Base-by-base conservation (phyloP, 768 basidiomycete species). In the Sporobolomyces phaffii region DNA sequence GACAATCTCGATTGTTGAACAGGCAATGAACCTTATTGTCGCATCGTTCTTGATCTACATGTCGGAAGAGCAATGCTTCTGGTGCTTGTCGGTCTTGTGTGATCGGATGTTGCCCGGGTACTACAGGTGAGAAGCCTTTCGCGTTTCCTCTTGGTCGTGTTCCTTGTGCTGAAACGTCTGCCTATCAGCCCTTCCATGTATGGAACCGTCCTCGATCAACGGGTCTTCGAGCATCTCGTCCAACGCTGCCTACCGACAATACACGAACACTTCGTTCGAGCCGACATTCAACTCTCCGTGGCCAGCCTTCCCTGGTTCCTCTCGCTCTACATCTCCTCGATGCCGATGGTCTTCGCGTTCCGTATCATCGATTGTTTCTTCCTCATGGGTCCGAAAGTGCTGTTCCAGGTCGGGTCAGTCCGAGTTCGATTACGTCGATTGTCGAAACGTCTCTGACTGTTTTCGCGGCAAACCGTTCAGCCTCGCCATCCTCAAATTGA, bases 61-160 rank as follows among this genome's bases (percentile, higher is more conserved):
- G 91, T 94, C 91, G 3, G 96, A 99, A 78, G 96, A 98, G 73
- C 94, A 98, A 77, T 87, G 93, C 15, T 99, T 99, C 77, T 98
- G 93, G 93, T 81, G 97, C 9, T 82, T 99, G 9, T 90, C 93
- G 75, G 90, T 97, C 2, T 82, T 99, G 9, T 98, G 96, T 73
- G 91, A 93, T 74, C 85, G 94, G 18, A 84, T 98, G 31, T 80
- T 99, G 31, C 96, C 96, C 5, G 94, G 94, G n/a, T 97, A 97
- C 78, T 97, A 96, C 77, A 87, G 88, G 92, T 92, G 53, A 68
- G 85, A n/a, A n/a, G n/a, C n/a, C n/a, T n/a, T n/a, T n/a, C n/a
- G n/a, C n/a, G n/a, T n/a, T n/a, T n/a, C n/a, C n/a, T n/a, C n/a
- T n/a, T n/a, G n/a, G n/a, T n/a, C n/a, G n/a, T n/a, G n/a, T n/a